Evolutionary conservation across 768 basidiomycete species (phyloP), one percentile per base, ranked within the genome.

Genomic region (Naganishia antarctica): DNA sequence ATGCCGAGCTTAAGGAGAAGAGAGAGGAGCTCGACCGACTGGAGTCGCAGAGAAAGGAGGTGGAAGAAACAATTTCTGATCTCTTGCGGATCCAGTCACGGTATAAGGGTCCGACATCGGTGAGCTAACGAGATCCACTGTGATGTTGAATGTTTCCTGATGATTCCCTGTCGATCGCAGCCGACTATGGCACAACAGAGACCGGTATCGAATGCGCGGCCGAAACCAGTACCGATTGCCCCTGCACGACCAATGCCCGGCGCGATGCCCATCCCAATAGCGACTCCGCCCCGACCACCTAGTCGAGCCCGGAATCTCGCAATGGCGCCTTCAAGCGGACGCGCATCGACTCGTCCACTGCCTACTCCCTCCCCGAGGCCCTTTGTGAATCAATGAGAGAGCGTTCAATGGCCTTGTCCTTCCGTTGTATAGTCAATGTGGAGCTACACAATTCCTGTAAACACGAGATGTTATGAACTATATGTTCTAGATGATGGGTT

Each of bases 101-200:
- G 53, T 57, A 57, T 29, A 57, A 57, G 53, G 53, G 53, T 37
- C 53, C 53, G 11, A n/a, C 37, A 23, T 57, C 53, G 5, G 53
- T 57, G 15, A 57, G 53, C 37, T 12, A 3, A n/a, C 23, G 23
- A 25, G 16, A 8, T 32, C 31, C 6, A 15, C 13, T 12, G 2
- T 12, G 31, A 12, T 12, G 16, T 23, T n/a, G 37, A 21, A n/a
- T 40, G n/a, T n/a, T n/a, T n/a, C n/a, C n/a, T n/a, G 23, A 32
- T 34, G 4, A 57, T 13, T 57, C 23, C 34, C 40, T n/a, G n/a
- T n/a, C n/a, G 23, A 57, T 26, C 23, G 32, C 26, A 57, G 53
- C 53, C 53, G 9, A 32, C 53, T 4, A 57, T 23, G 34, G 9
- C 53, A 6, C 53, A 51, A 32, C 50, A 26, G 18, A 51, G 18